phyloP scores from a whole-genome alignment of 1,284 basidiomycete genomes.

The Pterula multifida region DNA sequence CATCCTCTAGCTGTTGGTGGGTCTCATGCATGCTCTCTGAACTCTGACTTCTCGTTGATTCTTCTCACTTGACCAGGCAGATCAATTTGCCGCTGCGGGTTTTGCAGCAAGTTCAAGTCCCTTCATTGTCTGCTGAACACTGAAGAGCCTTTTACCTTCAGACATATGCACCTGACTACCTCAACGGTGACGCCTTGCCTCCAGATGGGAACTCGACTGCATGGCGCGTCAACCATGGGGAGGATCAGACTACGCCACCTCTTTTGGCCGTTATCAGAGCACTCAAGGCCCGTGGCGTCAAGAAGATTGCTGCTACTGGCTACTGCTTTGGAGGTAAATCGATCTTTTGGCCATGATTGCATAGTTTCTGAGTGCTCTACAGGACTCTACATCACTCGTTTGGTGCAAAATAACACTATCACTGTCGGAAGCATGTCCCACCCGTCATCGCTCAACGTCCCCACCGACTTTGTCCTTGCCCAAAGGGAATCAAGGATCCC shows the following conservation, averaged over 20 bases:
- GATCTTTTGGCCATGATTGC: background rate
- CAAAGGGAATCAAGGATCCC: conserved; percentile 9
- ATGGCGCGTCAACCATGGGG: conserved; percentile 9
- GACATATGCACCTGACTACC: conserved; percentile 5
- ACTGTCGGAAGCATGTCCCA: conserved; percentile 21
- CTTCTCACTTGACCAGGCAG: background rate
- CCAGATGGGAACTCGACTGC: conserved; percentile 4
- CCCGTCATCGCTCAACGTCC: conserved; percentile 23
- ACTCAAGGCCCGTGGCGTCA: conserved; percentile 12
- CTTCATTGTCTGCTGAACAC: background rate
- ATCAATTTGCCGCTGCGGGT: background rate
- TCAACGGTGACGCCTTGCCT: conserved; percentile 7
- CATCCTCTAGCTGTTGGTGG: conserved; percentile 17
- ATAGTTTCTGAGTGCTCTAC: conserved; percentile 13
- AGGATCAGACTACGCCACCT: conserved; percentile 9
- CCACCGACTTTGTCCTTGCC: conserved; percentile 19
- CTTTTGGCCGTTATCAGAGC: conserved; percentile 11
- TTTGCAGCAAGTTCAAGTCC: background rate
- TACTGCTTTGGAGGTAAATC: conserved; percentile 14
- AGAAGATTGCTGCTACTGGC: conserved; percentile 11
- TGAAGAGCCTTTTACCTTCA: background rate
- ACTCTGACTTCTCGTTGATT: background rate
- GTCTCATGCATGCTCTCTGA: background rate
- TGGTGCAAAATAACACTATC: conserved; percentile 17
- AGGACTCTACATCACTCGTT: conserved; percentile 19